These are phyloP conservation scores for Phytophthora vignae DNA, from an alignment of 352 stramenopile species.

Conservation along the genomic window DNA sequence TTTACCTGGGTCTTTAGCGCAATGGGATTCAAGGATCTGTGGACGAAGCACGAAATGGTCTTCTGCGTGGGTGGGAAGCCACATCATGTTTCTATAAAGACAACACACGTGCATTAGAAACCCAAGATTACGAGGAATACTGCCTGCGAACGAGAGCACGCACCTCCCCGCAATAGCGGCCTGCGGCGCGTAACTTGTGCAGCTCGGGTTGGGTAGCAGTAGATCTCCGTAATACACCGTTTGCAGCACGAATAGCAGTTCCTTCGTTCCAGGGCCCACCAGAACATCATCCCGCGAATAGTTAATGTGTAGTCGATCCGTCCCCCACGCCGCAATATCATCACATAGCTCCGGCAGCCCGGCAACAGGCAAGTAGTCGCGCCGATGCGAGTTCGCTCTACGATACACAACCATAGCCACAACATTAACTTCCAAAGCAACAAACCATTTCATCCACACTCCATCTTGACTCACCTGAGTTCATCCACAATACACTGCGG, in stretches of 20 bases:
- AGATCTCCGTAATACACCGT: slow-evolving; percentile 90
- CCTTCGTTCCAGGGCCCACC: slow-evolving; percentile 89
- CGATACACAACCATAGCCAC: slow-evolving; percentile 1
- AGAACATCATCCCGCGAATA: slow-evolving; percentile 86
- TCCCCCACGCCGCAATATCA: slow-evolving; percentile 81
- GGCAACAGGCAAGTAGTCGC: slow-evolving; percentile 85
- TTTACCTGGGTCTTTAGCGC: slow-evolving; percentile 79
- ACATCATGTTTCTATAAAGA: slow-evolving; percentile 84
- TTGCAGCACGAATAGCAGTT: slow-evolving; percentile 90
- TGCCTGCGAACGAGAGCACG: neutral
- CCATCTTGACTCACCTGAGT: slow-evolving; percentile 56
- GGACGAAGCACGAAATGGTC: slow-evolving; percentile 85
- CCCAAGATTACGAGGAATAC: neutral
- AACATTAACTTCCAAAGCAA: neutral
- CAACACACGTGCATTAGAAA: neutral
- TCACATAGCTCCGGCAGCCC: slow-evolving; percentile 77
- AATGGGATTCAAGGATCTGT: slow-evolving; percentile 84
- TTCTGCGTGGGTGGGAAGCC: slow-evolving; percentile 80
- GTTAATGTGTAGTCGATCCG: slow-evolving; percentile 57
- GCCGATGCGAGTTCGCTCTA: slow-evolving; percentile 82
- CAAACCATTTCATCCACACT: neutral
- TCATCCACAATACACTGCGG: slow-evolving; percentile 90
- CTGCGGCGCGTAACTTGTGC: slow-evolving; percentile 87
- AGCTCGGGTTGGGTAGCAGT: slow-evolving; percentile 85
- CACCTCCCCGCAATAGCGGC: slow-evolving; percentile 85